Base-by-base conservation (phyloP, 371 early-diverging fungal genomes). In the Phascolomyces articulosus region DNA sequence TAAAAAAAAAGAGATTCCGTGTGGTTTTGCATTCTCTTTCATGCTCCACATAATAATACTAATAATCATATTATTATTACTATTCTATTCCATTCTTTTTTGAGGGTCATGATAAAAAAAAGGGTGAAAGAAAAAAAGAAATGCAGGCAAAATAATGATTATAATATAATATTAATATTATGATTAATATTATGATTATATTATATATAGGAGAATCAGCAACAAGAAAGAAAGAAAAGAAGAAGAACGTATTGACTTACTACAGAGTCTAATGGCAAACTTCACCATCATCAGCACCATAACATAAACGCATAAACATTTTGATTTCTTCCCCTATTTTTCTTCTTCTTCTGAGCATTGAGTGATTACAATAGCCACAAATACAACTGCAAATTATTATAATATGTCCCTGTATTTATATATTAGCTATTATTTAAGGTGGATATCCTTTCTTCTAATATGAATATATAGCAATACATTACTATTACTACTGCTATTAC, bases 361-460 rank as follows among this genome's bases (percentile, higher is more conserved):
- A 34, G 4, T 24, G 23, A n/a, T n/a, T 24, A 51, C 51, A 51
- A 51, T 51, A 51, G 51, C 51, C 51, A 51, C 51, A 51, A 51
- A 51, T 47, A 47, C 47, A 13, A 20, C 47, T 20, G 34, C 34
- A 34, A 34, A 9, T 34, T 34, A 0, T 11, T 11, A 34, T n/a
- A n/a, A 31, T 9, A 11, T 34, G 34, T 34, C 34, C 34, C 34
- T 34, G 34, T 34, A 34, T 34, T 34, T 34, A 34, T 34, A 9
- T 34, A 34, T 34, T 34, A 34, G 11, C 2, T 34, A 34, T 34
- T 34, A 34, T 34, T n/a, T n/a, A n/a, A n/a, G n/a, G n/a, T n/a
- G n/a, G n/a, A n/a, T n/a, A n/a, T n/a, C n/a, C n/a, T n/a, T n/a
- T n/a, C n/a, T n/a, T n/a, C n/a, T n/a, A n/a, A n/a, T n/a, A n/a